Evolutionary conservation across 2,329 filamentous ascomycete species (phyloP), one percentile per base, ranked within the genome.

Genomic region (Colletotrichum tropicale): DNA sequence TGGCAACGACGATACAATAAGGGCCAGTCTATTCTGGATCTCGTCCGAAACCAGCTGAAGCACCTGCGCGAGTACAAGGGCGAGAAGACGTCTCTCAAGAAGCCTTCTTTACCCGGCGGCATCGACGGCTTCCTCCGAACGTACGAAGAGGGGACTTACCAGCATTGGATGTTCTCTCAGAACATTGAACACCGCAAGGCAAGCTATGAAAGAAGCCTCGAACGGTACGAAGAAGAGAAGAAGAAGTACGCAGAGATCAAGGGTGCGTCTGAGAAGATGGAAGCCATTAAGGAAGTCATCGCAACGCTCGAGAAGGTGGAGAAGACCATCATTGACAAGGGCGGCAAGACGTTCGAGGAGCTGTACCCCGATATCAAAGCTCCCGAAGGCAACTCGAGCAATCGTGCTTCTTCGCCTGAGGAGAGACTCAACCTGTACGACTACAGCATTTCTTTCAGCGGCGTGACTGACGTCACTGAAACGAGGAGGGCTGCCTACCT

Each of bases 261-360:
- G 38, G 85, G 84, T 4, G 38, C 85, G 1, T 73, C 82, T 4
- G 88, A 91, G 81, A 95, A 94, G 82, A 85, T 86, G 66, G 84
- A 85, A 8, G 90, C 89, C 0, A 88, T 95, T 21, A 77, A 87
- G 12, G 83, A 87, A 9, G 80, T 90, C 16, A 84, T 93, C 16
- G 77, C 81, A 0, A 87, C 90, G 2, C 89, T 93, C 48, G 86
- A 92, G 78, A 80, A 85, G 24, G 83, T 95, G 2, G 90, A 94
- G 79, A 80, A 85, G 3, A 79, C 82, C 3, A 84, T 96, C 24
- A 56, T 93, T 3, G 82, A 84, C 6, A 91, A 88, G 73, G 92
- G 90, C 1, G 94, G 90, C 3, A 95, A 95, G 83, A 89, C 89
- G 0, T 96, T 94, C 80, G 80, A 83, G 15, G 90, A 96, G 62